Evolutionary conservation across 768 basidiomycete species (phyloP), one percentile per base, ranked within the genome.

Genomic region (Mycena indigotica): DNA sequence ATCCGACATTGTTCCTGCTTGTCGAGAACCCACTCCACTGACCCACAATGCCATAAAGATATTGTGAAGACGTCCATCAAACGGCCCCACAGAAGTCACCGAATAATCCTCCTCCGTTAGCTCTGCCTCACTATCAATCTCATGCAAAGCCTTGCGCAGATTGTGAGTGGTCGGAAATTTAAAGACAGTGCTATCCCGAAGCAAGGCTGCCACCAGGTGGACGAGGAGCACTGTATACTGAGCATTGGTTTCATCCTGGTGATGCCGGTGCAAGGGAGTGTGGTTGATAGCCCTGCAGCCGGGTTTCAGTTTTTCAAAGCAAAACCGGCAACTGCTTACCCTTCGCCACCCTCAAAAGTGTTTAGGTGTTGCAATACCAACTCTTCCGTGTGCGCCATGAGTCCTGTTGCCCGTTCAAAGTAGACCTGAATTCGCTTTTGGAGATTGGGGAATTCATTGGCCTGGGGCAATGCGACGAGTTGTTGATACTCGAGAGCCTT

Each of bases 241-340:
- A 0, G 53, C 40, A 24, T 69, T 52, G 1, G 55, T 61, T 1
- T 21, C 15, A 0, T 50, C 35, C 2, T 64, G 29, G 30, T 64
- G 56, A 5, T 67, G 66, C 2, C 54, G 60, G n/a, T 67, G 65
- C 12, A 73, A 58, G 0, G 70, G 68, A 0, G 51, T 65, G 58
- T 70, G 66, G 41, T 56, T 65, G 25, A 71, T 67, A 0, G 66
- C 64, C 3, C 61, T 65, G 21, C 23, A 48, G 35, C 24, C 21
- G 23, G 6, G 13, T 35, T 25, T 48, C 50, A n/a, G n/a, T 17
- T 46, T 28, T 8, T 26, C 17, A 28, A n/a, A 26, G n/a, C 35
- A 23, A 25, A 6, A 50, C 21, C 53, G 28, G 16, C 39, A 15
- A 29, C 16, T 4, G 56, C 63, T 32, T 28, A 68, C 67, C 57